Conservation (phyloP, 1,284 basidiomycete genomes). For the Naganishia sp. region DNA sequence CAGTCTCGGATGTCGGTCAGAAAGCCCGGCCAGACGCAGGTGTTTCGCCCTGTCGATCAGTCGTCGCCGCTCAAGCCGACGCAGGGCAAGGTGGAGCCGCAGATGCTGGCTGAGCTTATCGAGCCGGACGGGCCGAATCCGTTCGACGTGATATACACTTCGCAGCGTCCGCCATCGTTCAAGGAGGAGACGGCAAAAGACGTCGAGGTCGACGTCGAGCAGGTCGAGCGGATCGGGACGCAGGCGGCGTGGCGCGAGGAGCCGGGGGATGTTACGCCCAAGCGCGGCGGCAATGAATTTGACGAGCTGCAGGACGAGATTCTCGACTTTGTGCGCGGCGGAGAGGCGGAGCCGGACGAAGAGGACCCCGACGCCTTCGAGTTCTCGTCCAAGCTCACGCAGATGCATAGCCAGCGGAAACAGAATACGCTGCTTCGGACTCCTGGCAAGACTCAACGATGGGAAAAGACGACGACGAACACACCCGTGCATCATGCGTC, state of each 20-base stretch:
- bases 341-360: conserved; percentile 31
- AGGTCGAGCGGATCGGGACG: conserved; percentile 29
- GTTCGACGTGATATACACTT: conserved; percentile 35
- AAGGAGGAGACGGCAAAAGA: conserved; percentile 44
- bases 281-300: conserved; percentile 30
- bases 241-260: conserved; percentile 31
- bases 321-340: conserved; percentile 1
- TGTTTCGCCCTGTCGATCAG: conserved; percentile 14
- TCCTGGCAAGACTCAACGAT: conserved; percentile 19
- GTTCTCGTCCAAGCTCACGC: conserved; percentile 28
- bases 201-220: conserved; percentile 38
- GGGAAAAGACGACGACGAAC: conserved; percentile 20
- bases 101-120: conserved; percentile 27
- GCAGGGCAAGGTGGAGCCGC: conserved; percentile 33
- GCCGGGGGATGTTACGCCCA: conserved; percentile 19
- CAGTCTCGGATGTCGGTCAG: conserved; percentile 33
- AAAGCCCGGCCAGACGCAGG: conserved; percentile 19
- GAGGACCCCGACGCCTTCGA: conserved; percentile 37
- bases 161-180: conserved; percentile 35
- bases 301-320: conserved; percentile 39
- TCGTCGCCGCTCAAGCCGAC: conserved; percentile 29
- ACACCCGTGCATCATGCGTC: conserved; percentile 20
- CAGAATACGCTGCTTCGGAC: conserved; percentile 21
- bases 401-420: conserved; percentile 29
- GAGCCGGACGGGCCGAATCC: conserved; percentile 45